Base-by-base conservation (phyloP, 805 yeast species). In the Saturnispora serradocipensis region DNA sequence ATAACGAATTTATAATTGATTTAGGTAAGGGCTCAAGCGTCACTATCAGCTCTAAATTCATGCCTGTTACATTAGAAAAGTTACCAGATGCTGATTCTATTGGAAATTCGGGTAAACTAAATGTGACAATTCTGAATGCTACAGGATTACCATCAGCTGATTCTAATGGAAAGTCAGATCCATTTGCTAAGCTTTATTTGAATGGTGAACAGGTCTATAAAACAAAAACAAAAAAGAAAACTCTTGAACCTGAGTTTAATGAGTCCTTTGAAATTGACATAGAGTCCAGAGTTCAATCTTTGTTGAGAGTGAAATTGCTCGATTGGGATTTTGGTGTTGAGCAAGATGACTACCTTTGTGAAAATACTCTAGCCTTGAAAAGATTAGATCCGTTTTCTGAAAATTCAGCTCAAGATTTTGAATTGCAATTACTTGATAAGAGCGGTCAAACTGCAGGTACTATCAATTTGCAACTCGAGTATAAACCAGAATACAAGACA, bases 261-360 rank as follows among this genome's bases (percentile, higher is more conserved):
- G 97, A 89, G 71, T 64, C 69, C 16, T 76, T 81, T 43, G 67
- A 74, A 13, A 71, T 82, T 39, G 76, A 75, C 35, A 71, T 89
- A 25, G 62, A 72, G 24, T 84, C 85, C 65, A 77, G 88, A 63
- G 80, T 75, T 51, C 80, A 80, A 60, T 80, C 86, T 10, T 65
- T 67, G 3, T 64, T 90, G 48, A 71, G 70, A 52, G 72, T 87
- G 51, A 77, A 74, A 52, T 79, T 86, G 15, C 75, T 64, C 62
- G 99, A 93, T 65, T 91, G 97, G 97, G 99, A 93, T 68, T 80
- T 91, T 57, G 96, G 96, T 58, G 82, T 88, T 45, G 88, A 82
- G 53, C 79, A 78, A 54, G 91, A 93, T 67, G 99, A 93, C 67
- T 72, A 74, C 56, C 73, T 93, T 51, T 96, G 98, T 52, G 72